Percentiles rank a stretch among this genome's conserved stretches.
phyloP scores from a whole-genome alignment of 306 rosid species.

The Quercus suber region DNA sequence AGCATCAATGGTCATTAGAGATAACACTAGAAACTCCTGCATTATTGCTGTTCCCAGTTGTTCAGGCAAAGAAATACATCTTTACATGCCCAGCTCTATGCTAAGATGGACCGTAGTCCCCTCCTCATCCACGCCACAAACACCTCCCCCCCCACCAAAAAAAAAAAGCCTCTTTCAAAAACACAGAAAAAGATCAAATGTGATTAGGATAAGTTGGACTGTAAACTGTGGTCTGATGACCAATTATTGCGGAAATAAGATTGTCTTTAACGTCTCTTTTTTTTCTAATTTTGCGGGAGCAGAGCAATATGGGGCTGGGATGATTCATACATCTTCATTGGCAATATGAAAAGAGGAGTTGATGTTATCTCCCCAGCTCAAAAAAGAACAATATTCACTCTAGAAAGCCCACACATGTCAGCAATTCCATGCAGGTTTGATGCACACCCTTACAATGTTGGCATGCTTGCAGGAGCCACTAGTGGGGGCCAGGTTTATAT shows the following conservation, averaged over 20 bases:
- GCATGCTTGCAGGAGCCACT: constrained; percentile 51
- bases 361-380: constrained; percentile 61
- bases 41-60: too few relatives aligned
- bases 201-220: too few relatives aligned
- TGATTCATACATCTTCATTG: constrained; percentile 62
- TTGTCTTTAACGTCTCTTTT: background rate
- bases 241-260: background rate
- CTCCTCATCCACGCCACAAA: too few relatives aligned
- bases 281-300: background rate
- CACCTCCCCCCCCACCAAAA: too few relatives aligned
- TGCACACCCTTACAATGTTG: constrained; percentile 47
- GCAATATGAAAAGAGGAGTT: constrained; percentile 78
- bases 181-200: too few relatives aligned
- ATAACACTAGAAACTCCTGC: too few relatives aligned
- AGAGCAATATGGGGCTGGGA: constrained; percentile 99
- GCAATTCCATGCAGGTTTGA: constrained; percentile 87
- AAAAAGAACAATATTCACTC: constrained; percentile 35
- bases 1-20: too few relatives aligned
- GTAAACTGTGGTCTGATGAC: background rate
- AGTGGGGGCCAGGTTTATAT: constrained; percentile 51
- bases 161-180: too few relatives aligned
- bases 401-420: constrained; percentile 60
- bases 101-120: too few relatives aligned
- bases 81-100: too few relatives aligned
- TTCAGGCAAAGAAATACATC: too few relatives aligned